Conservation (phyloP, 306 rosid genomes). For the Medicago arabica region DNA sequence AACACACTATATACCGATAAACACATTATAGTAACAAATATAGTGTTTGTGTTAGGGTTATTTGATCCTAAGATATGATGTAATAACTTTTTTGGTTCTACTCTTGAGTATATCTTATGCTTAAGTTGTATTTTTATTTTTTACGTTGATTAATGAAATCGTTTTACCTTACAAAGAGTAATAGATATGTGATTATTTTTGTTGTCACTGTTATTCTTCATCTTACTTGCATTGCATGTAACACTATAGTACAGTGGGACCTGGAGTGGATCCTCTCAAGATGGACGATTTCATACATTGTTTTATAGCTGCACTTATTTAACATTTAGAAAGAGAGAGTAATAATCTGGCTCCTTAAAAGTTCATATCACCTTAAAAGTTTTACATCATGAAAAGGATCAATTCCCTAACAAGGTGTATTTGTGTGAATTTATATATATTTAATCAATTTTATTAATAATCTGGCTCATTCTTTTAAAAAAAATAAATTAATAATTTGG, state of each 20-base stretch:
- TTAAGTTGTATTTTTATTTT: neutral
- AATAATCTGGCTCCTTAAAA: neutral
- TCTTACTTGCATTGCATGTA: too few relatives aligned
- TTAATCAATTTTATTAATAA: too few relatives aligned
- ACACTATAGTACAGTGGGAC: too few relatives aligned
- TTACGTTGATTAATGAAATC: neutral
- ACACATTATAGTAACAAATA: neutral
- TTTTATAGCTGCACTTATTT: neutral
- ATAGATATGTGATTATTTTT: neutral
- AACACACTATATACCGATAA: constrained; percentile 22
- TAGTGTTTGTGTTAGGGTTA: neutral
- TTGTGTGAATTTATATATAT: too few relatives aligned
- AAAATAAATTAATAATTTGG: too few relatives aligned
- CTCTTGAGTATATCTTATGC: neutral
- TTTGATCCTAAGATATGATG: neutral
- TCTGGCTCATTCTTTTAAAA: too few relatives aligned
- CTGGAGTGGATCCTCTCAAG: too few relatives aligned
- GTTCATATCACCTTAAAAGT: neutral
- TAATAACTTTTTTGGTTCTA: neutral
- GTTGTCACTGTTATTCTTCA: neutral
- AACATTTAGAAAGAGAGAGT: neutral
- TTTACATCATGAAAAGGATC: too few relatives aligned
- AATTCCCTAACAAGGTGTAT: too few relatives aligned
- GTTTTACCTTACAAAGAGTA: neutral
- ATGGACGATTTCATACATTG: neutral